Conservation (phyloP, 2,329 filamentous ascomycete genomes). For the Ramichloridium luteum region DNA sequence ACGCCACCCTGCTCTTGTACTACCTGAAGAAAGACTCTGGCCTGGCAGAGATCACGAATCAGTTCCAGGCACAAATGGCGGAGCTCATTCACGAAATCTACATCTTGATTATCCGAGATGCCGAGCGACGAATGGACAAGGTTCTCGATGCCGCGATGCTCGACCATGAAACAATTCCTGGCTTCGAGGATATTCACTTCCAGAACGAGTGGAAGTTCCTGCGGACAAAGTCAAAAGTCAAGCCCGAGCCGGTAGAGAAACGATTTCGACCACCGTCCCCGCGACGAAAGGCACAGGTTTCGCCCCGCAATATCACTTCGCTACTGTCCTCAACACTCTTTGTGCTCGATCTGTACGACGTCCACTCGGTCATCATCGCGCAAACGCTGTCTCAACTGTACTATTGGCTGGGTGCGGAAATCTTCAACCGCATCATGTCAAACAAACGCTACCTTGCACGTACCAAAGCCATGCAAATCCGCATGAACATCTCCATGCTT, state of each 20-base stretch:
- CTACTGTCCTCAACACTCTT: constrained; percentile 91
- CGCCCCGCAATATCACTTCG: constrained; percentile 89
- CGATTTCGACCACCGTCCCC: constrained; percentile 85
- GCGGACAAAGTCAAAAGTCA: constrained; percentile 78
- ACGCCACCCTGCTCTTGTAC: constrained; percentile 86
- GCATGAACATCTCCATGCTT: constrained; percentile 91
- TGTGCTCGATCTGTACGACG: constrained; percentile 95
- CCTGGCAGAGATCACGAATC: constrained; percentile 64
- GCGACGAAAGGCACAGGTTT: constrained; percentile 80
- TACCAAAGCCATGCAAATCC: constrained; percentile 98
- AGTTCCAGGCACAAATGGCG: constrained; percentile 85
- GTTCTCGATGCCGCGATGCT: constrained; percentile 87
- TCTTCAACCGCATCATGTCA: constrained; percentile 97
- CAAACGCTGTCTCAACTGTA: constrained; percentile 87
- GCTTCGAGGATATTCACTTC: constrained; percentile 91
- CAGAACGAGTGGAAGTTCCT: constrained; percentile 99
- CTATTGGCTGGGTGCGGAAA: constrained; percentile 91
- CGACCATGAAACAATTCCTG: constrained; percentile 94
- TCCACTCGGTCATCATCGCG: constrained; percentile 88
- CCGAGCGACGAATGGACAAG: constrained; percentile 91
- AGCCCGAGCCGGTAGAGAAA: constrained; percentile 80
- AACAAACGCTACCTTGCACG: constrained; percentile 87
- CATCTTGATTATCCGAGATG: constrained; percentile 91
- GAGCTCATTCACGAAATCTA: constrained; percentile 98
- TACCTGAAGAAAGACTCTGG: constrained; percentile 92